These are phyloP conservation scores for Epichloe festucae DNA, from an alignment of 2,329 filamentous ascomycete species.

Conservation along the genomic window DNA sequence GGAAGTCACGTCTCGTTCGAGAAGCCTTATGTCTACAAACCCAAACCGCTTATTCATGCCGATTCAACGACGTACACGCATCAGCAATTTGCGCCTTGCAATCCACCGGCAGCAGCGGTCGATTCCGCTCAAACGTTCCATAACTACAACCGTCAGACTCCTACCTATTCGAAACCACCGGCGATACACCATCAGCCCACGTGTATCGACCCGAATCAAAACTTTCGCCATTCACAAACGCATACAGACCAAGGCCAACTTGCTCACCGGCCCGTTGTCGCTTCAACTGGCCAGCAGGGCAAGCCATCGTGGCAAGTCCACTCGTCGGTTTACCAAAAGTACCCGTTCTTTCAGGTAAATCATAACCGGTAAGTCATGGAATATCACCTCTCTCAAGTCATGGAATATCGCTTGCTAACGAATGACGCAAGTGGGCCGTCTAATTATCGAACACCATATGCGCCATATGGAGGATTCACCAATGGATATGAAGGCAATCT, in stretches of 20 bases:
- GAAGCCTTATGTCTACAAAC: constrained; percentile 43
- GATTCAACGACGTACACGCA: constrained; percentile 9
- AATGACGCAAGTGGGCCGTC: constrained; percentile 31
- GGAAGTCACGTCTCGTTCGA: constrained; percentile 17
- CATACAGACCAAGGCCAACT: not conserved
- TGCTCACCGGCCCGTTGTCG: not conserved
- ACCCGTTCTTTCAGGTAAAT: constrained; percentile 45
- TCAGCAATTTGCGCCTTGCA: constrained; percentile 13
- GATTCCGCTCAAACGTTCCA: constrained; percentile 3
- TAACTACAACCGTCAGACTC: constrained; percentile 8
- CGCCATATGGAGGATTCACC: constrained; percentile 42
- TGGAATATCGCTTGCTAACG: constrained; percentile 8
- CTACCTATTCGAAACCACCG: not conserved
- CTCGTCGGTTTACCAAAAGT: constrained; percentile 36
- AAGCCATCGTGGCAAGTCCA: constrained; percentile 23
- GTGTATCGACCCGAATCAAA: not conserved
- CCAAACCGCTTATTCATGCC: constrained; percentile 20
- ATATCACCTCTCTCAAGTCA: not conserved
- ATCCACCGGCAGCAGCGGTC: not conserved
- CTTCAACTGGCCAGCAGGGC: constrained; percentile 10
- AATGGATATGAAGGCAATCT: constrained; percentile 47
- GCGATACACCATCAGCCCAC: not conserved
- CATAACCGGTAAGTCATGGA: constrained; percentile 37
- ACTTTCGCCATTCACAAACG: constrained; percentile 2
- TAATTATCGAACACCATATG: constrained; percentile 48